Conservation (phyloP, 140 eudicot genomes). For the Flaveria floridana region DNA sequence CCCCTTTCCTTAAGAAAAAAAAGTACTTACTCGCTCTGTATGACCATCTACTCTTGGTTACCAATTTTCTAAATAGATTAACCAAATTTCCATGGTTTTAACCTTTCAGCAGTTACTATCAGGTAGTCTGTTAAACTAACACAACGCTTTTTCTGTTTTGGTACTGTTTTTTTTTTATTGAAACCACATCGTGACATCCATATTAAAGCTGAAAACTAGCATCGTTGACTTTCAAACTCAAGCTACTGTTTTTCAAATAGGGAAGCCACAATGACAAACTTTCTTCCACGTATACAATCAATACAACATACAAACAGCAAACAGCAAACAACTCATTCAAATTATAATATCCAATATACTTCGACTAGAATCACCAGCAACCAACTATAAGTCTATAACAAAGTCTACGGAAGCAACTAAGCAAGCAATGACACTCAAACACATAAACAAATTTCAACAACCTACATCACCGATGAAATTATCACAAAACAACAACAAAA, state of each 20-base stretch:
- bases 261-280: not conserved
- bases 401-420: no score
- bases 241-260: not conserved
- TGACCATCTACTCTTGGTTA: conserved; percentile 5
- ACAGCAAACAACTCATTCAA: not conserved
- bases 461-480: not conserved
- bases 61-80: not conserved
- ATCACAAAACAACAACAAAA: not conserved
- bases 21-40: not conserved
- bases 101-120: not conserved
- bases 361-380: not conserved
- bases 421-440: no score
- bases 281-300: not conserved
- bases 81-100: not conserved
- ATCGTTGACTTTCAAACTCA: conserved; percentile 22
- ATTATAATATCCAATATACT: not conserved
- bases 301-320: conserved; percentile 7
- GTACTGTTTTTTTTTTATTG: not conserved
- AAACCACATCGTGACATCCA: conserved; percentile 10
- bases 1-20: conserved; percentile 35
- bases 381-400: not conserved
- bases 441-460: not conserved
- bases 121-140: not conserved
- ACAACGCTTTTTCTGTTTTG: not conserved
- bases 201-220: conserved; percentile 12